These are phyloP conservation scores for Fonsecaea monophora DNA, from an alignment of 2,329 filamentous ascomycete genomes.

Conservation along the genomic window DNA sequence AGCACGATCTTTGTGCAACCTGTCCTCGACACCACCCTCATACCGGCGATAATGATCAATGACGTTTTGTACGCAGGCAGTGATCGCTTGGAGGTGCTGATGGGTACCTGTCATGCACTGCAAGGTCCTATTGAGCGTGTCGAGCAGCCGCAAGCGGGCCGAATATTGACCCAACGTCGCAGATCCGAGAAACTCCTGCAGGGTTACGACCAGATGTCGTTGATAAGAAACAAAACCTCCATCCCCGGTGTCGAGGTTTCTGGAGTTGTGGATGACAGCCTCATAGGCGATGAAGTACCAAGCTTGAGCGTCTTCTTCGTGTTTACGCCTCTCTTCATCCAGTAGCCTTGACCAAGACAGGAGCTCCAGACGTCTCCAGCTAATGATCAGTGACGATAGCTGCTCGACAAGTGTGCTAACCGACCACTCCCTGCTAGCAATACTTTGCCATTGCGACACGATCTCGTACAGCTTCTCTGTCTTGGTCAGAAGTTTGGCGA, in stretches of 20 bases:
- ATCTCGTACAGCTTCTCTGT: slow-evolving; percentile 85
- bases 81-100: slow-evolving; percentile 63
- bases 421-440: slow-evolving; percentile 80
- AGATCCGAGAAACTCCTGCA: slow-evolving; percentile 78
- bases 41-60: slow-evolving; percentile 77
- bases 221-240: slow-evolving; percentile 60
- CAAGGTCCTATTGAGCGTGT: slow-evolving; percentile 68
- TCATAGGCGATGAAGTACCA: slow-evolving; percentile 99
- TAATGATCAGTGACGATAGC: slow-evolving; percentile 79
- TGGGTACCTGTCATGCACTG: slow-evolving; percentile 66
- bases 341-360: slow-evolving; percentile 90
- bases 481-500: slow-evolving; percentile 84
- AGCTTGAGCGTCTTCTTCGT: slow-evolving; percentile 76
- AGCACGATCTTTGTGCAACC: slow-evolving; percentile 70
- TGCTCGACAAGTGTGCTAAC: slow-evolving; percentile 74
- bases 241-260: slow-evolving; percentile 67
- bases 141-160: slow-evolving; percentile 73
- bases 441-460: slow-evolving; percentile 93
- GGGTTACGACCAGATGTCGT: slow-evolving; percentile 72
- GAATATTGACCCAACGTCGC: slow-evolving; percentile 83
- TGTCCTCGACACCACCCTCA: slow-evolving; percentile 68
- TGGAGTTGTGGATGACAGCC: slow-evolving; percentile 77
- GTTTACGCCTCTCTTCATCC: slow-evolving; percentile 80
- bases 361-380: slow-evolving; percentile 89
- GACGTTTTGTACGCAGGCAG: slow-evolving; percentile 75